phyloP scores from a whole-genome alignment of 2,329 filamentous ascomycete genomes.

The Pestalotiopsis sp. region DNA sequence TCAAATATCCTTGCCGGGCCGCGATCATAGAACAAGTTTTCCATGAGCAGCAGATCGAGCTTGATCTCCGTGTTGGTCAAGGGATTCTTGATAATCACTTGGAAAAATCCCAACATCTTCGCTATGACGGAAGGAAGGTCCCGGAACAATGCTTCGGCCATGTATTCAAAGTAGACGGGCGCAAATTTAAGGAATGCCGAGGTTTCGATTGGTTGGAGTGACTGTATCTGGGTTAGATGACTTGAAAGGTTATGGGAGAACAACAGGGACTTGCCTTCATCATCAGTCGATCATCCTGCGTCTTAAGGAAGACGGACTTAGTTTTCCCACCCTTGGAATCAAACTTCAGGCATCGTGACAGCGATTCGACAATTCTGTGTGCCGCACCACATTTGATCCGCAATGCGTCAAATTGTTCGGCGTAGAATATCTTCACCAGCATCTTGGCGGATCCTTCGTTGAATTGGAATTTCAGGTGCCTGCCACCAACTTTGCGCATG shows the following conservation, averaged over 20 bases:
- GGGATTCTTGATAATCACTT: conserved; percentile 95
- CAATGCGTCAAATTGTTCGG: conserved; percentile 95
- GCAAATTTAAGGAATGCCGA: conserved; percentile 94
- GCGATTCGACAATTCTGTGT: conserved; percentile 90
- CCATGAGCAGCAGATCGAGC: conserved; percentile 92
- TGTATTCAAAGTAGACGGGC: conserved; percentile 95
- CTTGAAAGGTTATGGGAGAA: conserved; percentile 57
- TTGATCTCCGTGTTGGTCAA: conserved; percentile 90
- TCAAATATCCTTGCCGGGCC: conserved; percentile 90
- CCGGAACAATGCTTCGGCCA: conserved; percentile 94
- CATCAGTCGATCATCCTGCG: conserved; percentile 89
- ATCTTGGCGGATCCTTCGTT: conserved; percentile 91
- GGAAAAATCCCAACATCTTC: conserved; percentile 99
- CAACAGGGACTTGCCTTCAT: conserved; percentile 61
- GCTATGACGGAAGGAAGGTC: conserved; percentile 95
- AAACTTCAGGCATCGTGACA: conserved; percentile 96
- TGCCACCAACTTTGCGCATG: conserved; percentile 81
- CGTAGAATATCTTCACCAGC: conserved; percentile 98
- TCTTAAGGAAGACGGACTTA: conserved; percentile 96
- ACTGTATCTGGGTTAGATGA: conserved; percentile 49
- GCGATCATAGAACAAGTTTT: conserved; percentile 97
- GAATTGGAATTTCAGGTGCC: conserved; percentile 95
- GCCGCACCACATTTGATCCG: conserved; percentile 90
- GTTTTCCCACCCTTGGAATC: conserved; percentile 98
- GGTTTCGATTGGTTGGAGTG: conserved; percentile 86